These are phyloP conservation scores for Phaeodactylum tricornutum DNA, from an alignment of 108 stramenopile species.

Conservation along the genomic window DNA sequence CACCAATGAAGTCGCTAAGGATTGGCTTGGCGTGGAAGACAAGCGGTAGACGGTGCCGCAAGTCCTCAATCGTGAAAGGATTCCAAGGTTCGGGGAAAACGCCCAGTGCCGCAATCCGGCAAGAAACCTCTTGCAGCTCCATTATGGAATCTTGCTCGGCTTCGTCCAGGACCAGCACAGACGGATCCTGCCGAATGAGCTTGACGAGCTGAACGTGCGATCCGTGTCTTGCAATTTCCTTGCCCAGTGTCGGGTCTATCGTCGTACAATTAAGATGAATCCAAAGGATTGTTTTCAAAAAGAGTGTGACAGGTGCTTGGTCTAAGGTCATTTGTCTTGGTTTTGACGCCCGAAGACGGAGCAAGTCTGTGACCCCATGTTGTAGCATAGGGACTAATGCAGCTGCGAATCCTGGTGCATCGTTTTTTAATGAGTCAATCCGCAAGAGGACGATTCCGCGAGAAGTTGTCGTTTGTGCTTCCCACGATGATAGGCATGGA, in stretches of 20 bases:
- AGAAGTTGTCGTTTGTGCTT: too few species aligned
- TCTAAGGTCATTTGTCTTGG: too few species aligned
- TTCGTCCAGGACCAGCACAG: constrained; percentile 17
- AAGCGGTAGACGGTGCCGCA: constrained; percentile 47
- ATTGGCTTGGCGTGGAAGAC: constrained; percentile 27
- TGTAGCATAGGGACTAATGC: too few species aligned
- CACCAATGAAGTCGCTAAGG: background rate
- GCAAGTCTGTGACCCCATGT: too few species aligned
- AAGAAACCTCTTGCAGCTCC: constrained; percentile 65
- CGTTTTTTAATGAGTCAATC: too few species aligned
- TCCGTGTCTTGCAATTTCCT: constrained; percentile 53
- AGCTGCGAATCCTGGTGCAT: too few species aligned
- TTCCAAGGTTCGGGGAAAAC: constrained; percentile 25
- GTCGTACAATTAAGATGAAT: too few species aligned
- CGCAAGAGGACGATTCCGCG: too few species aligned
- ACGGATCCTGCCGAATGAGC: constrained; percentile 23
- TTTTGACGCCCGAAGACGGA: too few species aligned
- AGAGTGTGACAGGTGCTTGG: too few species aligned
- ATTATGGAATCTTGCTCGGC: constrained; percentile 51
- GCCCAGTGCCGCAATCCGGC: constrained; percentile 37
- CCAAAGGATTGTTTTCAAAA: too few species aligned
- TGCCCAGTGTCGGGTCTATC: constrained; percentile 40
- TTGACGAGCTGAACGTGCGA: constrained; percentile 28
- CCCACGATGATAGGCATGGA: too few species aligned
- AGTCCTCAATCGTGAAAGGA: constrained; percentile 45